A percentile compares a stretch with the other conserved stretches of the same genome.
Evolutionary conservation across 179 eudicot genomes (phyloP).

Genomic region (Carnegiea gigantea): DNA sequence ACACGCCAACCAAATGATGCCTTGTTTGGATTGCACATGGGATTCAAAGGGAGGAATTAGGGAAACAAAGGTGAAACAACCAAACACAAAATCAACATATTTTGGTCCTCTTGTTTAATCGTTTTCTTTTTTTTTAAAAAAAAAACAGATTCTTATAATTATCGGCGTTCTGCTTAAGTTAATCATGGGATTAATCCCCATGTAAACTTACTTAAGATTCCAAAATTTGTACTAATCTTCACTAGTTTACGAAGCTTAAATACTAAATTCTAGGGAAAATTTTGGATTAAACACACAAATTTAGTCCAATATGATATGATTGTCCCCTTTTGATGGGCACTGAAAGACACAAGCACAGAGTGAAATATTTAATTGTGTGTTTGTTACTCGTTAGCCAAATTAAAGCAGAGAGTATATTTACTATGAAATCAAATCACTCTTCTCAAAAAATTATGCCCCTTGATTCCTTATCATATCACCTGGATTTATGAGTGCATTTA

Average conservation of each 20-base stretch:
- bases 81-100: constrained; percentile 16
- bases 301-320: constrained; percentile 10
- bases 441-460: constrained; percentile 13
- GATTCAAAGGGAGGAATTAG: constrained; percentile 26
- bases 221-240: constrained; percentile 8
- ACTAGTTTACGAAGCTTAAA: neutral
- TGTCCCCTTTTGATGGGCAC: constrained; percentile 25
- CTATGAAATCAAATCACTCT: constrained; percentile 20
- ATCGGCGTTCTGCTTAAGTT: constrained; percentile 28
- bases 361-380: constrained; percentile 12
- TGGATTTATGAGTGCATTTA: neutral
- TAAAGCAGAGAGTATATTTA: constrained; percentile 13
- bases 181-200: constrained; percentile 48
- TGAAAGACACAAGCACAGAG: constrained; percentile 15
- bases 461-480: constrained; percentile 12
- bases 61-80: constrained; percentile 36
- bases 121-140: neutral
- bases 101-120: constrained; percentile 12
- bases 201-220: constrained; percentile 31
- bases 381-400: constrained; percentile 6
- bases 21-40: constrained; percentile 54
- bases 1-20: constrained; percentile 48
- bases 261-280: constrained; percentile 19
- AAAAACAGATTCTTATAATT: neutral
- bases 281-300: constrained; percentile 4